A percentile compares a stretch with the other conserved stretches of the same genome.
These are phyloP conservation scores for Apophysomyces trapeziformis DNA, from an alignment of 371 early-diverging fungal species.

Conservation along the genomic window DNA sequence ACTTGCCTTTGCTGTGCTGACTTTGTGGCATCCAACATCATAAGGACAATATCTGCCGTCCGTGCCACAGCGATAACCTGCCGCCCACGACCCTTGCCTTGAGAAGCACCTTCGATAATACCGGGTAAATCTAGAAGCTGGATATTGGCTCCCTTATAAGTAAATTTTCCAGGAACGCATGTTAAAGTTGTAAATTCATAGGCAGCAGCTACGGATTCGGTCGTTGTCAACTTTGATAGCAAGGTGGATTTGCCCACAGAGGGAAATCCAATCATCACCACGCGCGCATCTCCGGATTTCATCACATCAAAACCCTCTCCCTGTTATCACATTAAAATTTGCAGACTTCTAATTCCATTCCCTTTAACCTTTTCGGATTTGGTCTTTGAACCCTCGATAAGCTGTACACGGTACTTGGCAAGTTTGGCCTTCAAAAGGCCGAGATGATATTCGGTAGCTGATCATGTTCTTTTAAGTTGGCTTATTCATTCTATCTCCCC, in stretches of 20 bases:
- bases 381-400: constrained; percentile 84
- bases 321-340: constrained; percentile 31
- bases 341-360: constrained; percentile 12
- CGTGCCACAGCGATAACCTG: constrained; percentile 98
- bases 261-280: constrained; percentile 98
- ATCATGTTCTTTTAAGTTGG: background rate
- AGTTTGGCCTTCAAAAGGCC: constrained; percentile 97
- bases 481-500: no score
- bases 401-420: constrained; percentile 93
- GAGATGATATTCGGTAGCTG: constrained; percentile 95
- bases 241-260: constrained; percentile 99
- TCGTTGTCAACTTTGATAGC: constrained; percentile 93
- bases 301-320: constrained; percentile 98
- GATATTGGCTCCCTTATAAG: constrained; percentile 97
- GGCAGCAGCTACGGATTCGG: constrained; percentile 91
- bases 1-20: constrained; percentile 73
- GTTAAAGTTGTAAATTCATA: constrained; percentile 99
- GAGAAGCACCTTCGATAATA: constrained; percentile 95
- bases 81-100: constrained; percentile 97
- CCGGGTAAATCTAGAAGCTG: constrained; percentile 91
- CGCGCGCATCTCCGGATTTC: constrained; percentile 98
- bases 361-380: constrained; percentile 80
- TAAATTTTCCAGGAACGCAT: constrained; percentile 97
- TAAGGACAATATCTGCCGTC: constrained; percentile 97
- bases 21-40: constrained; percentile 99